Base-by-base conservation (phyloP, 768 basidiomycete species). In the Mycena pura region DNA sequence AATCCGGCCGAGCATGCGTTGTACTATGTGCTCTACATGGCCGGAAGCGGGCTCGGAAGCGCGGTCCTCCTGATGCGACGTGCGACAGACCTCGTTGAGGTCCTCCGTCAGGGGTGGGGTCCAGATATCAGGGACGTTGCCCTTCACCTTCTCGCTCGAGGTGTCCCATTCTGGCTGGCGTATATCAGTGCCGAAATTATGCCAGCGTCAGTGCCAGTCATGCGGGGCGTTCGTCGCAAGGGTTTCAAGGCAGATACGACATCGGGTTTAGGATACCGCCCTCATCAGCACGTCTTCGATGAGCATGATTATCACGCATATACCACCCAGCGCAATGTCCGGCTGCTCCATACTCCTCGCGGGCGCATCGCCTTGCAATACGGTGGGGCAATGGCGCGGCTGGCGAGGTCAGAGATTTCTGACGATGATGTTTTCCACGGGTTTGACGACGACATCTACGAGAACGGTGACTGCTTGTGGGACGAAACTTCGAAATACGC, bases 61-160 rank as follows among this genome's bases (percentile, higher is more conserved):
- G 39, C 27, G 39, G 38, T 41, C 3, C 51, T 52, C 19, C 22
- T 52, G 28, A 21, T 41, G 14, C 51, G n/a, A 4, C 39, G 51
- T 3, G 51, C 51, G 17, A 44, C 40, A 31, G 31, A 22, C 21
- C 3, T 32, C 15, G 15, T 53, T 0, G 52, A 53, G 24, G 24
- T 50, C 25, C 49, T 50, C 11, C 49, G 34, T 24, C 49, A 50
- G 13, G 5, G n/a, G 22, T 53, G 50, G 52, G 52, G 52, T 24
- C 52, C 52, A 8, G 31, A 29, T 24, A 41, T 53, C 39, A 27
- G 17, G 29, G 52, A 22, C 21, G 29, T 41, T 15, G 36, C 13
- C 3, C 2, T 3, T 27, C 40, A 22, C 13, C 6, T 34, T 22
- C 29, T 41, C 5, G 21, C 32, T 21, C 32, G 31, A 24, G 48